Evolutionary conservation across 768 basidiomycete genomes (phyloP).

Genomic region (Trametes elegans): DNA sequence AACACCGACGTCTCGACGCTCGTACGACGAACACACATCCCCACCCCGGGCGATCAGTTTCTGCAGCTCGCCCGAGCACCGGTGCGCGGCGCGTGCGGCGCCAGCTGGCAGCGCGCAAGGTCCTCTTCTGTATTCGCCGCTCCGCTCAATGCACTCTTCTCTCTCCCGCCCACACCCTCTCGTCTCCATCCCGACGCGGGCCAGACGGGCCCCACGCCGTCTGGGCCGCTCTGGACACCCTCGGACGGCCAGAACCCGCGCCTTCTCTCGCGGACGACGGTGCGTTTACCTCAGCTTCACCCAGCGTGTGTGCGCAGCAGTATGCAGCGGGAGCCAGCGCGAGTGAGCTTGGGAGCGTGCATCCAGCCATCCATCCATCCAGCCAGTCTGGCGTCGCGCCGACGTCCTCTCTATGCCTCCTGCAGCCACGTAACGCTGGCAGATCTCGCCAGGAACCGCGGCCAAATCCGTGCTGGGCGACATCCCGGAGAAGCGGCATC

Average conservation of each 20-base stretch:
- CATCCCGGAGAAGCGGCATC: conserved; percentile 4
- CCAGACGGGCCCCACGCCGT: background rate
- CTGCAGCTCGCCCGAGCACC: background rate
- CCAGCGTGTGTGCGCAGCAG: background rate
- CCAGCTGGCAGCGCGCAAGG: background rate
- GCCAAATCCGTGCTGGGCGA: background rate
- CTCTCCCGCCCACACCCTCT: background rate
- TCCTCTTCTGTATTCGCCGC: conserved; percentile 9
- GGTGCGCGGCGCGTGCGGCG: background rate
- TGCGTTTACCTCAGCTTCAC: background rate
- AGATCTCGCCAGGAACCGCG: conserved; percentile 13
- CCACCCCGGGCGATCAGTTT: background rate
- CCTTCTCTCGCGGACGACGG: background rate
- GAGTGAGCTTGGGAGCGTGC: too few relatives aligned
- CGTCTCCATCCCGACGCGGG: conserved; percentile 14
- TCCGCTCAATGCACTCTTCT: background rate
- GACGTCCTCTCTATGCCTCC: background rate
- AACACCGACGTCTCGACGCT: background rate
- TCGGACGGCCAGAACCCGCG: background rate
- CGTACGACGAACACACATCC: too few relatives aligned
- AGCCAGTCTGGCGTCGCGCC: background rate
- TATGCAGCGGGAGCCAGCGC: background rate
- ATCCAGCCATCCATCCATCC: too few relatives aligned
- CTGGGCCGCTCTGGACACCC: conserved; percentile 10
- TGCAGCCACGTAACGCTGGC: conserved; percentile 15